Percentiles rank a stretch among this genome's conserved stretches.
Conservation (phyloP, 139 green algal species). For the Pycnococcus provasolii region DNA sequence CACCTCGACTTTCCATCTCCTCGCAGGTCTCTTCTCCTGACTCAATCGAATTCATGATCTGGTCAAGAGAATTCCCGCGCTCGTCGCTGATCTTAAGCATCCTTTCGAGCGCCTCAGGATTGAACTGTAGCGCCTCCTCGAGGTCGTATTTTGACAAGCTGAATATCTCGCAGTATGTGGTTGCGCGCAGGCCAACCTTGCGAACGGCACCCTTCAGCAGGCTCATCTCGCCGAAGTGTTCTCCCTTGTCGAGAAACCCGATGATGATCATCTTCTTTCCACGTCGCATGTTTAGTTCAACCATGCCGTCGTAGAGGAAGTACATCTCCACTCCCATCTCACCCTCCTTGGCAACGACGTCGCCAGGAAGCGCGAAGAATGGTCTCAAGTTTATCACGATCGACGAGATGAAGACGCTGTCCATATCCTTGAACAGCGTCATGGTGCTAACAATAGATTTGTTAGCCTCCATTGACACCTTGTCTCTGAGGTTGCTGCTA, state of each 20-base stretch:
- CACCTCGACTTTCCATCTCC: not conserved
- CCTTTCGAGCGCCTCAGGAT: not conserved
- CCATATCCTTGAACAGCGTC: conserved; percentile 5
- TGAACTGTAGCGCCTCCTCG: not conserved
- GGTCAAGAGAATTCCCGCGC: not conserved
- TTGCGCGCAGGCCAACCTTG: not conserved
- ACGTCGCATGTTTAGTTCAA: conserved; percentile 1
- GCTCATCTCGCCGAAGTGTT: conserved; percentile 5
- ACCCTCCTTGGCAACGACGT: conserved; percentile 7
- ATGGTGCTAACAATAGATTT: conserved; percentile 15
- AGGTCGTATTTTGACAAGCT: not conserved
- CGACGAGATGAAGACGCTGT: conserved; percentile 6
- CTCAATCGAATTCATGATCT: not conserved
- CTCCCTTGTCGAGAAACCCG: not conserved
- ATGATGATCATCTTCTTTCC: not conserved
- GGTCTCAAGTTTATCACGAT: conserved; percentile 7
- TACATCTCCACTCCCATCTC: conserved; percentile 18
- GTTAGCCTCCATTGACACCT: conserved; percentile 2
- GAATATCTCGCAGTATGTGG: not conserved
- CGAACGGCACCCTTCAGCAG: not conserved
- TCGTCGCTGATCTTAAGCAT: not conserved
- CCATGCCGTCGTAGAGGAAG: conserved; percentile 10
- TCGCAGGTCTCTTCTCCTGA: not conserved
- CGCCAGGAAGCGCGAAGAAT: not conserved
- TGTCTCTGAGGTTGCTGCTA: not conserved